Evolutionary conservation across 371 early-diverging fungal species (phyloP), one percentile per base, ranked within the genome.

Genomic region (Smittium mucronatum): DNA sequence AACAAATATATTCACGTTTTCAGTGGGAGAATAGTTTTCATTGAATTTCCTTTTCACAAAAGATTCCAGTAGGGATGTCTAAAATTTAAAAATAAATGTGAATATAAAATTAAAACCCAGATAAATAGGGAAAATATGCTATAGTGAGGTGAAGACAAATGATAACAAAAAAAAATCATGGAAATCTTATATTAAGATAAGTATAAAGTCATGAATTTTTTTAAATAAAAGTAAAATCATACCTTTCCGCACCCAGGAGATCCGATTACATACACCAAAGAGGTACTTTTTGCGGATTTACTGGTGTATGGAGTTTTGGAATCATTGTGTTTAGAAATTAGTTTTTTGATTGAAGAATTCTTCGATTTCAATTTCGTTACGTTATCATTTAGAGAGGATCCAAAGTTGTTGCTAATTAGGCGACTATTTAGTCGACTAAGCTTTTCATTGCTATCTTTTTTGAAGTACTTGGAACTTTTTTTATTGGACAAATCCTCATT

Each of bases 221-320:
- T n/a, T n/a, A n/a, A n/a, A n/a, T n/a, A n/a, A n/a, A n/a, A n/a
- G n/a, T n/a, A n/a, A n/a, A n/a, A n/a, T n/a, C n/a, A n/a, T n/a
- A n/a, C n/a, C n/a, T 98, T 98, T 68, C 98, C 98, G 0, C 89
- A 86, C 2, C 93, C 91, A 17, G 91, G 83, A 0, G 95, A 94
- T 11, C 98, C 98, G 73, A 98, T 87, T 0, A 95, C 93, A 74
- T 93, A 93, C 71, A 65, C 65, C 33, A 65, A 21, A 21, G 65
- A 65, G 2, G 35, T 35, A 8, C 17, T 63, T 63, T 28, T 63
- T 16, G 29, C 63, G n/a, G 17, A 8, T 63, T 63, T 5, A 63
- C 15, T 11, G 16, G 28, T 16, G 8, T 15, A 11, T 11, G 17
- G 17, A 11, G 28, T 16, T 15, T n/a, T 63, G 29, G 17, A 15